Conservation (phyloP, 495 filamentous ascomycete genomes). For the Hypoxylon trugodes region DNA sequence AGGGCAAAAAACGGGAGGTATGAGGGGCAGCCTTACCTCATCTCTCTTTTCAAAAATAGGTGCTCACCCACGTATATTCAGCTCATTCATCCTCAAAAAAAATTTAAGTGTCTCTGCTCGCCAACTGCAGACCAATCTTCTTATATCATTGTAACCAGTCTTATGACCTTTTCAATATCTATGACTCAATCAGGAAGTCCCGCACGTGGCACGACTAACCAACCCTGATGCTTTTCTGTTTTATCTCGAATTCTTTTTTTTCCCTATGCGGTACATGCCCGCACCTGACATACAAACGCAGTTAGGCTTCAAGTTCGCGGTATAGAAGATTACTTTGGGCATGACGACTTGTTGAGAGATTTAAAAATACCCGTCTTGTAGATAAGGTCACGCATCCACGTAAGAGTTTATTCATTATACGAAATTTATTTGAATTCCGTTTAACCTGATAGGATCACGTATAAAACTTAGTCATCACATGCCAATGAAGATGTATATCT, state of each 20-base stretch:
- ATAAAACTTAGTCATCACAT: conserved; percentile 26
- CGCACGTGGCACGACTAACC: conserved; percentile 34
- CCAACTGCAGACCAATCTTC: too few species aligned
- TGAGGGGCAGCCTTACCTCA: too few species aligned
- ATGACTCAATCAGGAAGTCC: conserved; percentile 22
- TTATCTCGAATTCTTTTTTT: too few species aligned
- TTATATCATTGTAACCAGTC: background rate
- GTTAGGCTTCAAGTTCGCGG: conserved; percentile 14
- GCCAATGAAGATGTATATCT: background rate
- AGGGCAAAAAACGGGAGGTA: conserved; percentile 28
- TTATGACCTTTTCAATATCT: conserved; percentile 4
- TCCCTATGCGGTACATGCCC: background rate
- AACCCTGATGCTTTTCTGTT: too few species aligned
- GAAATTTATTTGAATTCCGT: background rate
- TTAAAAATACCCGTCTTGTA: too few species aligned
- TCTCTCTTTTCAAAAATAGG: too few species aligned
- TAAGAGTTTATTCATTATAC: too few species aligned
- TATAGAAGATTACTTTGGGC: background rate
- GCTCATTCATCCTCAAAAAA: too few species aligned
- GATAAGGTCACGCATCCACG: too few species aligned
- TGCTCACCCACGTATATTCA: too few species aligned
- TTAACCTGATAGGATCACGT: background rate
- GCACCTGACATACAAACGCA: conserved; percentile 2
- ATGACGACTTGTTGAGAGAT: too few species aligned
- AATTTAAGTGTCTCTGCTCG: too few species aligned